Conservation (phyloP, 768 basidiomycete species). For the Polyporus arcularius region DNA sequence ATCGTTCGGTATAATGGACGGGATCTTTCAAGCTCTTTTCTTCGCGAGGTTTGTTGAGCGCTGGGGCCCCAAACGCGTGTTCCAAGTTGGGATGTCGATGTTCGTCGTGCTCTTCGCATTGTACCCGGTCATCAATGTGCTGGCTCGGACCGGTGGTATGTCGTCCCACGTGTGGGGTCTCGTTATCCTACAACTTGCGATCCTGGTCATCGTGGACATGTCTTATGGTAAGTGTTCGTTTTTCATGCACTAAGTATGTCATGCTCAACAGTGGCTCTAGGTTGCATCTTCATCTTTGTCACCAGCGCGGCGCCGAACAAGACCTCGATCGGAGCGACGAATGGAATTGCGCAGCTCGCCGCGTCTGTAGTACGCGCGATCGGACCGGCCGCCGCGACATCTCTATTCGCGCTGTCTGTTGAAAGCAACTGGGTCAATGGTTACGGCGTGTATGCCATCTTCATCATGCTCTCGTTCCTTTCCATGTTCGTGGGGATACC, state of each 20-base stretch:
- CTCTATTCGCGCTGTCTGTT: conserved; percentile 56
- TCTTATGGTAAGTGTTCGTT: conserved; percentile 28
- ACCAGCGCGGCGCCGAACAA: conserved; percentile 31
- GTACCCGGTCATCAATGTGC: conserved; percentile 31
- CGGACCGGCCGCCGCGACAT: conserved; percentile 55
- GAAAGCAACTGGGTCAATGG: conserved; percentile 48
- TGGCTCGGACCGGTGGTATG: conserved; percentile 23
- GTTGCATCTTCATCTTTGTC: conserved; percentile 35
- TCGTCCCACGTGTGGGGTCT: conserved; percentile 26
- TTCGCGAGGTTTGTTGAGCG: conserved; percentile 38
- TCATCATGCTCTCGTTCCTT: conserved; percentile 18
- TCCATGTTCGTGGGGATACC: conserved; percentile 19
- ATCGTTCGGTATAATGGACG: conserved; percentile 37
- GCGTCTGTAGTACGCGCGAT: conserved; percentile 50
- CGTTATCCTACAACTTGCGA: conserved; percentile 25
- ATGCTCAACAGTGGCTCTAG: conserved; percentile 10
- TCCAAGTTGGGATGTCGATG: conserved; percentile 28
- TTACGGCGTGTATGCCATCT: conserved; percentile 38
- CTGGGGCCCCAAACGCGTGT: conserved; percentile 37
- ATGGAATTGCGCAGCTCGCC: conserved; percentile 57
- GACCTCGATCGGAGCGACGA: conserved; percentile 49
- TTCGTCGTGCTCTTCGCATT: conserved; percentile 28
- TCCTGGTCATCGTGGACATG: conserved; percentile 31
- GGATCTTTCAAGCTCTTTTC: conserved; percentile 39
- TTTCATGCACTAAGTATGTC: not conserved